These are phyloP conservation scores for Podospora tetraspora DNA, from an alignment of 495 filamentous ascomycete species.

Conservation along the genomic window DNA sequence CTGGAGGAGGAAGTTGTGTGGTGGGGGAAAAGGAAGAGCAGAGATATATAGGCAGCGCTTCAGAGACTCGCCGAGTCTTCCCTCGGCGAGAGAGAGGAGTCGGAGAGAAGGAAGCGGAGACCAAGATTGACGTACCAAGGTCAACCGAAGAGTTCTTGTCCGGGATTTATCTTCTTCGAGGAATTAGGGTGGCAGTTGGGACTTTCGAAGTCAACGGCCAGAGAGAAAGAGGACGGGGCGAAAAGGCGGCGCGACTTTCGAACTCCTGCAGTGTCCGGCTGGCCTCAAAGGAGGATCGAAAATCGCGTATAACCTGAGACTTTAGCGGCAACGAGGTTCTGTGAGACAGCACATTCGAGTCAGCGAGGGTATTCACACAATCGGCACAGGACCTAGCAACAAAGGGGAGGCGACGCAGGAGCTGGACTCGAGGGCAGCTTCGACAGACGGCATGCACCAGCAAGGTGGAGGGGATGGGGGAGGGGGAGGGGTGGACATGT, in stretches of 20 bases:
- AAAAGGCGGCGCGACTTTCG: conserved; percentile 32
- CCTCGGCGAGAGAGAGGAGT: background rate
- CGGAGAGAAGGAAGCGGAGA: background rate
- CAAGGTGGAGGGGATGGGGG: background rate
- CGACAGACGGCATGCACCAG: background rate
- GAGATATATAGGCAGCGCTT: conserved; percentile 7
- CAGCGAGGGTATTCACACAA: conserved; percentile 1
- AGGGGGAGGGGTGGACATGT: background rate
- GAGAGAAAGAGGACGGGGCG: conserved; percentile 35
- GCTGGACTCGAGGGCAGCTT: background rate
- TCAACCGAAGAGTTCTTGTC: background rate
- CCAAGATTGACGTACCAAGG: background rate
- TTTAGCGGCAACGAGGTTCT: conserved; percentile 27
- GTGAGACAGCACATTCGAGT: background rate
- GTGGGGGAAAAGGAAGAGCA: conserved; percentile 5
- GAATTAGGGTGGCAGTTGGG: conserved; percentile 14
- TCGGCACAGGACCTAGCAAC: background rate
- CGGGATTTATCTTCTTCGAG: conserved; percentile 20
- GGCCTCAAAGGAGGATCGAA: conserved; percentile 74
- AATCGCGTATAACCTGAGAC: conserved; percentile 30
- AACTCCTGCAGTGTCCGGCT: conserved; percentile 89
- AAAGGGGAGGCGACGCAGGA: background rate
- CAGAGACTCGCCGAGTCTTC: background rate
- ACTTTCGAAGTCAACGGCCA: conserved; percentile 34
- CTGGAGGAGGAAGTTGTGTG: background rate